Percentiles rank a stretch among this genome's conserved stretches.
phyloP scores from a whole-genome alignment of 164 flowering plant genomes.

The Magnolia kwangsiensis region DNA sequence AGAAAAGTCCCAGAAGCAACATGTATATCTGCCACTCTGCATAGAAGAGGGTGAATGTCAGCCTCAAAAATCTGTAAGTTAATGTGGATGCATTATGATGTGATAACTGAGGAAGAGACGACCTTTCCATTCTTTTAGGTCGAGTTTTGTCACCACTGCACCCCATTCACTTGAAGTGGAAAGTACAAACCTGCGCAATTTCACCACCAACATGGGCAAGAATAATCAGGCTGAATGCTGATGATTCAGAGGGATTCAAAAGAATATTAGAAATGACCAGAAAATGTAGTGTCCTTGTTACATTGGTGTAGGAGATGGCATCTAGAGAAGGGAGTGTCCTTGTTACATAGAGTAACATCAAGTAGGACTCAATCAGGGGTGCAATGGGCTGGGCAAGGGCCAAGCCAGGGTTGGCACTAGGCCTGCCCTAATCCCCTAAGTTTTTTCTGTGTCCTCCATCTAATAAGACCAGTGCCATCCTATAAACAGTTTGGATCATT shows the following conservation, averaged over 20 bases:
- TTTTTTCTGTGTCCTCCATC: too few species aligned
- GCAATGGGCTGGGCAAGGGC: too few species aligned
- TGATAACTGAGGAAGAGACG: constrained; percentile 28
- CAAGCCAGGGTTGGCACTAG: too few species aligned
- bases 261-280: background rate
- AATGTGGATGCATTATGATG: background rate
- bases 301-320: too few species aligned
- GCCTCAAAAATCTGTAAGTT: background rate
- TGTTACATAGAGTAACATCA: too few species aligned
- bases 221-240: background rate
- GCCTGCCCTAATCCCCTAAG: too few species aligned
- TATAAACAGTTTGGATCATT: too few species aligned
- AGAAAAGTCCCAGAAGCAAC: constrained; percentile 68
- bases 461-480: too few species aligned
- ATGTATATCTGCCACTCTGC: constrained; percentile 94
- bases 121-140: constrained; percentile 97
- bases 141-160: constrained; percentile 64
- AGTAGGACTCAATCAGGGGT: too few species aligned
- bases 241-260: background rate
- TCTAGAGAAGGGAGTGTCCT: too few species aligned
- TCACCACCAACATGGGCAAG: background rate
- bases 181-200: constrained; percentile 61
- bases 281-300: too few species aligned
- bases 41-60: constrained; percentile 12
- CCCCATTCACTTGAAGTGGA: constrained; percentile 85